Percentiles rank a stretch among this genome's conserved stretches.
Evolutionary conservation across 2,329 filamentous ascomycete genomes (phyloP).

Genomic region (Colletotrichum sublineola): DNA sequence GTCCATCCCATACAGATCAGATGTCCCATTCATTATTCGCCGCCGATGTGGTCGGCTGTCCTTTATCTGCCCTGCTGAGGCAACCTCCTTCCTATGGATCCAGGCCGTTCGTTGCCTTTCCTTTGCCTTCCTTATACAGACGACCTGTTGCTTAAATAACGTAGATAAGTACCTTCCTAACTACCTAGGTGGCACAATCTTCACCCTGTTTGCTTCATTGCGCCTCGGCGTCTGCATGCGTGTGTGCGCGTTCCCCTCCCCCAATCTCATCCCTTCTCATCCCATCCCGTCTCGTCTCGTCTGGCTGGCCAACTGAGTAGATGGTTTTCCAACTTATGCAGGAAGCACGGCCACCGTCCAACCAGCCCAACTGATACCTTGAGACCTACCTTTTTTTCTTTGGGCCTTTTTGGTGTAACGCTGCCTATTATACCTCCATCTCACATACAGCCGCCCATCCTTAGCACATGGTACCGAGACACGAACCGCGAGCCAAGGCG

Average conservation of each 20-base stretch:
- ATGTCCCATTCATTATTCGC: neutral
- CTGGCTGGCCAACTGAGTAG: neutral
- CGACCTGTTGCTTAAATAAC: neutral
- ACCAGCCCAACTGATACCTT: conserved; percentile 2
- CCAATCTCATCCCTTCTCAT: too few species aligned
- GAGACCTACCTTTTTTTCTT: neutral
- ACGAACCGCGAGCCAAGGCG: conserved; percentile 2
- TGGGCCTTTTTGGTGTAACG: neutral
- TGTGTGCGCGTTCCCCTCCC: neutral
- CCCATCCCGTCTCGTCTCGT: conserved; percentile 8
- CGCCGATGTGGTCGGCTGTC: neutral
- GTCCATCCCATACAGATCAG: neutral
- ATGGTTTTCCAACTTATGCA: neutral
- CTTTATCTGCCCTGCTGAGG: conserved; percentile 7
- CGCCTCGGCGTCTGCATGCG: neutral
- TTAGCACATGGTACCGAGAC: conserved; percentile 11
- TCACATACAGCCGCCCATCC: conserved; percentile 11
- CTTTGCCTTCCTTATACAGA: neutral
- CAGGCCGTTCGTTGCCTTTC: too few species aligned
- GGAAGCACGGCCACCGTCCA: conserved; percentile 2
- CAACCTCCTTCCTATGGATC: conserved; percentile 5
- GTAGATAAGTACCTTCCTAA: neutral
- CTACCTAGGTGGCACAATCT: neutral
- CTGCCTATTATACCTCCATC: conserved; percentile 8
- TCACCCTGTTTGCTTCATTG: conserved; percentile 1